A percentile compares a stretch with the other conserved stretches of the same genome.
These are phyloP conservation scores for Cladosporium austrohemisphaericum DNA, from an alignment of 2,329 filamentous ascomycete genomes.

Conservation along the genomic window DNA sequence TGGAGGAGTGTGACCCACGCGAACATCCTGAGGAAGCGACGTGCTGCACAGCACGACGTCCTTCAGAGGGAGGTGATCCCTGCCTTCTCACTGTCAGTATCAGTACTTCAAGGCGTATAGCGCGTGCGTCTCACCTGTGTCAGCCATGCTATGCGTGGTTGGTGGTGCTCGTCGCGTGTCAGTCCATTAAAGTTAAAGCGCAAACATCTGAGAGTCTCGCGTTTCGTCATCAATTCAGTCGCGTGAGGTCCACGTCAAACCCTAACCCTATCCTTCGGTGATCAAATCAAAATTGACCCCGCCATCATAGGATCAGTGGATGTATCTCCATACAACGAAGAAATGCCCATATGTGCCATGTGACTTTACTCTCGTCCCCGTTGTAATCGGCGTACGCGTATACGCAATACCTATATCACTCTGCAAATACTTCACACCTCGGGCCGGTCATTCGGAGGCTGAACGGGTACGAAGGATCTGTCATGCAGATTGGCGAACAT, in stretches of 20 bases:
- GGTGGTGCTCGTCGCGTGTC: background rate
- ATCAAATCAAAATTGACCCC: no score
- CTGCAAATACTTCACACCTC: no score
- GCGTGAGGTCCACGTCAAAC: no score
- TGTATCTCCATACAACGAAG: no score
- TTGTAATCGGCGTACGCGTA: no score
- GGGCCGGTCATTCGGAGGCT: no score
- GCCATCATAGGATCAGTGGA: no score
- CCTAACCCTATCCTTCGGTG: no score
- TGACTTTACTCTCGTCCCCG: no score
- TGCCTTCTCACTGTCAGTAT: background rate
- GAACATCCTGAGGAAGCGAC: conserved; percentile 31
- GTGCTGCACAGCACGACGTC: conserved; percentile 34
- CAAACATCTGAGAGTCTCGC: background rate
- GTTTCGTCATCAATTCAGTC: no score
- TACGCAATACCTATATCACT: no score
- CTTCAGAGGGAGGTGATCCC: conserved; percentile 24
- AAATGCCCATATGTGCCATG: no score
- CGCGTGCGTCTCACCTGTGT: background rate
- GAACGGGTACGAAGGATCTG: background rate
- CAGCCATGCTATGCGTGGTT: background rate
- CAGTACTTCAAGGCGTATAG: background rate
- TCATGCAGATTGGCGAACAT: conserved; percentile 7
- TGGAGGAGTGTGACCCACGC: conserved; percentile 24
- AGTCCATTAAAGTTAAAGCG: background rate